Base-by-base conservation (phyloP, 2,329 filamentous ascomycete species). In the Ophiostoma pallidulum region DNA sequence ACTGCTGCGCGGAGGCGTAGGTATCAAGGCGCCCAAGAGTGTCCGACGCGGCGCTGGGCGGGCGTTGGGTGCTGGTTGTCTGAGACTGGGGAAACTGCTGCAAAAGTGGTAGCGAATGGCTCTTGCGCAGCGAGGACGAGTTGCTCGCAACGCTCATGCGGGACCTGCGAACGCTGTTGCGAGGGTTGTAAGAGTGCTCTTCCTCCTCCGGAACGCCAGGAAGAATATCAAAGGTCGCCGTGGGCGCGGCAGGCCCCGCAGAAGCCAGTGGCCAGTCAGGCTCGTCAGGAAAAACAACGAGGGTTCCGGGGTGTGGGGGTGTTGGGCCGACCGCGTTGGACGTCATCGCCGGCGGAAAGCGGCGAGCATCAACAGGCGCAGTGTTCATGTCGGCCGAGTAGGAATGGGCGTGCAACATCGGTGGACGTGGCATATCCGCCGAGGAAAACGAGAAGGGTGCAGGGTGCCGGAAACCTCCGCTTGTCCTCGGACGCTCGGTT, bases 161-260 rank as follows among this genome's bases (percentile, higher is more conserved):
- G 22, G 69, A 70, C 44, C 60, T 65, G 35, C 40, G 53, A 10
- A 50, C 22, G 29, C 50, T 54, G 48, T 61, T 66, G 22, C 56
- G 56, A 8, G 24, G 33, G 28, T 58, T 58, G 43, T 58, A 61
- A 39, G 62, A 60, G 49, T 69, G 67, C 53, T 82, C 78, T 29
- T 82, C 78, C 56, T 82, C 78, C 57, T 82, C 78, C 1, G 78
- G 75, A 4, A 82, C 78, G 54, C 80, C 73, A 6, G 77, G 69
- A 16, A 83, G 64, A 18, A 70, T 63, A 45, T 72, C 71, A 50
- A 65, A 70, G 9, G 64, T 28, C 9, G 50, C 28, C 6, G 49
- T 36, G 2, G 43, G 29, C 5, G 50, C 16, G 2, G 41, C 29
- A 51, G 24, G 55, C 51, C 47, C 57, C 8, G 63, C 59, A 20